Evolutionary conservation across 208 protist species (phyloP).

Genomic region (Leishmania braziliensis): DNA sequence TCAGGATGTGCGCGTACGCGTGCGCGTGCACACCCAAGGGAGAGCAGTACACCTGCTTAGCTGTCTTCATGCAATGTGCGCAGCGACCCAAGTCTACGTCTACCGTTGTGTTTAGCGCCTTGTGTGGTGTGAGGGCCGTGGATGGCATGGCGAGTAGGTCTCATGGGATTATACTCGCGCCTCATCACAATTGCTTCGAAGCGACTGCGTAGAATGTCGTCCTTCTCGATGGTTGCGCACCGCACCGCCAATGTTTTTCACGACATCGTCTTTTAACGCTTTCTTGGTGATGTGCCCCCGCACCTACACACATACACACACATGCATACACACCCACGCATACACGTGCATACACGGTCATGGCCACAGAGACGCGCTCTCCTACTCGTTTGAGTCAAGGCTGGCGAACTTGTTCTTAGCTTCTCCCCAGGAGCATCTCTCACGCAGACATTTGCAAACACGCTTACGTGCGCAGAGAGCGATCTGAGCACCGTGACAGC

Average conservation of each 20-base stretch:
- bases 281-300: background rate
- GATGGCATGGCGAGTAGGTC: background rate
- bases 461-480: background rate
- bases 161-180: background rate
- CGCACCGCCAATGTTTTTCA: too few species aligned
- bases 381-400: background rate
- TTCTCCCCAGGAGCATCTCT: background rate
- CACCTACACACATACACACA: background rate
- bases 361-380: background rate
- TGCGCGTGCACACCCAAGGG: background rate
- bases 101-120: background rate
- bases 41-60: background rate
- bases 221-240: too few species aligned
- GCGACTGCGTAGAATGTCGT: background rate
- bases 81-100: background rate
- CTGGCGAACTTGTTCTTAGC: background rate
- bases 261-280: background rate
- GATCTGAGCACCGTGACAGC: background rate
- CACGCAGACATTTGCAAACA: background rate
- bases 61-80: background rate
- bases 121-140: too few species aligned
- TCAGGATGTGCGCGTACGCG: background rate
- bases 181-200: background rate
- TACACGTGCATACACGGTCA: background rate
- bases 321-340: background rate